Evolutionary conservation across 352 stramenopile species (phyloP).

Genomic region (Aphanomyces cochlioides): DNA sequence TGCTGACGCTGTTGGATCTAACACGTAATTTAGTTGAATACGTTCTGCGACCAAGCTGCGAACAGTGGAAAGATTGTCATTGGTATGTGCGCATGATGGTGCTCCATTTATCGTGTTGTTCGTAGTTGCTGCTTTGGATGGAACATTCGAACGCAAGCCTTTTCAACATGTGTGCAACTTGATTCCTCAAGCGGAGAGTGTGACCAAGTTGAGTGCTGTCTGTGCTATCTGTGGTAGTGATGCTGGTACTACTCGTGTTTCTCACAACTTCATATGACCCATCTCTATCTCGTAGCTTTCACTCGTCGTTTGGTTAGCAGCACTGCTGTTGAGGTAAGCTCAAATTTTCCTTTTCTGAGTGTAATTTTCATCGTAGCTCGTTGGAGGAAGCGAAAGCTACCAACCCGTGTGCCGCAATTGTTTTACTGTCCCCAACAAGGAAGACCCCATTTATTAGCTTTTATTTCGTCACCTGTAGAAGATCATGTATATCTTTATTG

Average conservation of each 20-base stretch:
- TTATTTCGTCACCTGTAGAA: neutral
- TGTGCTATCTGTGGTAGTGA: constrained; percentile 75
- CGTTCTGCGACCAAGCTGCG: constrained; percentile 70
- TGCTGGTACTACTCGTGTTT: constrained; percentile 39
- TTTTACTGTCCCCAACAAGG: constrained; percentile 40
- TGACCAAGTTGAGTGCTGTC: constrained; percentile 82
- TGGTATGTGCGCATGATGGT: constrained; percentile 5
- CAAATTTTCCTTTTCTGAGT: neutral
- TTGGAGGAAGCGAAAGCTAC: constrained; percentile 75
- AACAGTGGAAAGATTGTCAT: constrained; percentile 75
- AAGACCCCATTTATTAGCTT: neutral
- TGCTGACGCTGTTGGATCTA: neutral
- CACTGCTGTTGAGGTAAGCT: constrained; percentile 58
- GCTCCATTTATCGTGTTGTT: neutral
- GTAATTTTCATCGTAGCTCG: constrained; percentile 42
- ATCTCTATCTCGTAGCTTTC: constrained; percentile 39
- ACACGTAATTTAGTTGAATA: constrained; percentile 44
- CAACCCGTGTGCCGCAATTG: constrained; percentile 74
- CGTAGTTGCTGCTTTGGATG: constrained; percentile 58
- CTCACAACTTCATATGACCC: constrained; percentile 23
- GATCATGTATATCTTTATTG: neutral
- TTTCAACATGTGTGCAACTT: constrained; percentile 71
- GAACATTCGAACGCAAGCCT: constrained; percentile 74
- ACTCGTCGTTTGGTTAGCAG: constrained; percentile 66
- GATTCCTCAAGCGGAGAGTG: constrained; percentile 66